Evolutionary conservation across 495 filamentous ascomycete genomes (phyloP).

Genomic region (Xylaria venustula): DNA sequence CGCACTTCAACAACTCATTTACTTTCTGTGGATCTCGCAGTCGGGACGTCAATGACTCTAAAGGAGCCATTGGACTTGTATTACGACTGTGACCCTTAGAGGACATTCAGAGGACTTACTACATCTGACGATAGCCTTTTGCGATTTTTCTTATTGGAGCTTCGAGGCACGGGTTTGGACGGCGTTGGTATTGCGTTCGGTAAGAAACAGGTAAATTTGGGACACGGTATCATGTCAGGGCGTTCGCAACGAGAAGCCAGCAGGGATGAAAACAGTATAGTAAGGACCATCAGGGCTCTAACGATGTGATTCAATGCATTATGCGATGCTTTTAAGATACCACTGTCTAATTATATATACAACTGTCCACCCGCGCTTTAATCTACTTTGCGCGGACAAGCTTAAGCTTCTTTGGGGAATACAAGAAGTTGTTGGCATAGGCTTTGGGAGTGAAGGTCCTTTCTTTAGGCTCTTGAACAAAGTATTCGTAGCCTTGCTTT

Average conservation of each 20-base stretch:
- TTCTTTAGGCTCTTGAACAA: constrained; percentile 94
- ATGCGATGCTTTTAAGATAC: constrained; percentile 17
- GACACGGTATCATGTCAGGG: neutral
- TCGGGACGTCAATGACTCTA: neutral
- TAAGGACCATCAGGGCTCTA: neutral
- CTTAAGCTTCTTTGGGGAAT: constrained; percentile 83
- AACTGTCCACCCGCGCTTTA: constrained; percentile 10
- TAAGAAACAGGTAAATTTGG: too few relatives aligned
- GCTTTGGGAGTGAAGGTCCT: constrained; percentile 84
- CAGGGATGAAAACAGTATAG: neutral
- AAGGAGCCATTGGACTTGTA: too few relatives aligned
- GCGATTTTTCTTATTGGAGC: too few relatives aligned
- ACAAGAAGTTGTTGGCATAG: constrained; percentile 94
- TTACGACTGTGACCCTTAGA: neutral
- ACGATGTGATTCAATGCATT: neutral
- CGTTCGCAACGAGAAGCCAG: neutral
- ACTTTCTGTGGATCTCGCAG: neutral
- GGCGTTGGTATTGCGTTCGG: too few relatives aligned
- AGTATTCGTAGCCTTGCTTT: constrained; percentile 99
- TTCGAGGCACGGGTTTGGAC: too few relatives aligned
- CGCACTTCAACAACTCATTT: neutral
- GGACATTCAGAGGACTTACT: too few relatives aligned
- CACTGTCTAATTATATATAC: constrained; percentile 32
- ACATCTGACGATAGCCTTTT: too few relatives aligned
- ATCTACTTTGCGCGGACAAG: constrained; percentile 84